Base-by-base conservation (phyloP, 2,329 filamentous ascomycete species). In the Trichoderma afroharzianum region DNA sequence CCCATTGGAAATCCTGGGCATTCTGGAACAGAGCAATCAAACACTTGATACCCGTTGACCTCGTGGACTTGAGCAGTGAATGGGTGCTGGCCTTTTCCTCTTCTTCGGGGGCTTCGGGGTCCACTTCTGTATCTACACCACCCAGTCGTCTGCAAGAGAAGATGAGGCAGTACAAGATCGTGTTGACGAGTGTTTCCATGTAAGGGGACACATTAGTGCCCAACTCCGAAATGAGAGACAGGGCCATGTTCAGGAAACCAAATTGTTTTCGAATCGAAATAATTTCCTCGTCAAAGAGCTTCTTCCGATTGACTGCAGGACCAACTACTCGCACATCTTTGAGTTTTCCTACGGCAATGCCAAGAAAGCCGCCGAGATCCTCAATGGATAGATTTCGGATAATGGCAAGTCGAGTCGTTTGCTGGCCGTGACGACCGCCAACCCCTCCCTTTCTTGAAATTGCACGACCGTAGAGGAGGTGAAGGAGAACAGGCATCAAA, bases 211-310 rank as follows among this genome's bases (percentile, higher is more conserved):
- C 89, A 68, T 91, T 91, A 6, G 88, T 89, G 68, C 95, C 94
- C 43, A 98, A 87, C 68, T 96, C 94, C 71, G 92, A 92, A 72
- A 98, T 90, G 79, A 98, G 89, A 12, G 95, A 90, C 72, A 94
- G 91, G 63, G 96, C 86, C 93, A 98, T 96, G 78, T 97, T 97
- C 66, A 97, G 83, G 78, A 98, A 90, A 84, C 97, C 96, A 72
- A 96, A 88, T 80, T 98, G 95, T 80, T 95, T 96, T 76, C 95
- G 89, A 12, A 88, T 82, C 18, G 88, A 87, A 30, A 95, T 82
- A 14, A 92, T 73, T 58, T 93, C 88, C 32, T 85, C 82, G 1
- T 84, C 80, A 63, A 94, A 87, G 1, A 85, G 78, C 70, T 86
- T 83, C 63, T 88, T 84, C 3, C 87, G 82, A 7, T 89, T 76